Evolutionary conservation across 2,329 filamentous ascomycete genomes (phyloP).

Genomic region (Ceratocystis albifundus): DNA sequence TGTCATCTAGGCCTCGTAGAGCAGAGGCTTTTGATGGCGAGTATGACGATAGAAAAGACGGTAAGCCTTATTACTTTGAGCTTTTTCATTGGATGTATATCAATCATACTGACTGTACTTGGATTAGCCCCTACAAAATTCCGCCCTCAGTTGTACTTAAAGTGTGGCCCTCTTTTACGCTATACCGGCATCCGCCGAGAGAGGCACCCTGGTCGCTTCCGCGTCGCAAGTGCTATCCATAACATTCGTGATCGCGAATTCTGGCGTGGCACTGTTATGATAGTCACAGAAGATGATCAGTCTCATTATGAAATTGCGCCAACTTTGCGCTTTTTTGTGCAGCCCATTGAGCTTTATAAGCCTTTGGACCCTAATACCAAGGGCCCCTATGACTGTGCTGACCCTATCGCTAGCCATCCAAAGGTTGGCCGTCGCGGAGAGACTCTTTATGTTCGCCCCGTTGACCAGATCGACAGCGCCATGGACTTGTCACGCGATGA

Average conservation of each 20-base stretch:
- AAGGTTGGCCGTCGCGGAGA: slow-evolving; percentile 77
- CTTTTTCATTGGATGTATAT: not conserved
- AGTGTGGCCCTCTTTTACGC: slow-evolving; percentile 79
- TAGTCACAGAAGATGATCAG: slow-evolving; percentile 74
- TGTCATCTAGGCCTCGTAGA: slow-evolving; percentile 40
- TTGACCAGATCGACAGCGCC: slow-evolving; percentile 71
- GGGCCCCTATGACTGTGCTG: slow-evolving; percentile 68
- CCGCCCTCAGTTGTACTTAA: slow-evolving; percentile 70
- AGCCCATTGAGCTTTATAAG: slow-evolving; percentile 70
- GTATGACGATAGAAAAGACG: slow-evolving; percentile 49
- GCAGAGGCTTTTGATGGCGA: slow-evolving; percentile 56
- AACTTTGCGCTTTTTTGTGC: slow-evolving; percentile 70
- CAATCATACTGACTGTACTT: not conserved
- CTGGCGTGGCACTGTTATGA: slow-evolving; percentile 92
- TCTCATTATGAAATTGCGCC: slow-evolving; percentile 75
- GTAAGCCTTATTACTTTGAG: slow-evolving; percentile 30
- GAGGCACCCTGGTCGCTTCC: slow-evolving; percentile 33
- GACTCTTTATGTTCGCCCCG: slow-evolving; percentile 75
- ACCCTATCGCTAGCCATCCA: slow-evolving; percentile 76
- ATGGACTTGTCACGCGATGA: slow-evolving; percentile 70
- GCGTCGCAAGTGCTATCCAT: slow-evolving; percentile 21
- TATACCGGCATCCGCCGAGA: slow-evolving; percentile 75
- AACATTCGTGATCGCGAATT: slow-evolving; percentile 52
- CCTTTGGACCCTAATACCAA: slow-evolving; percentile 39
- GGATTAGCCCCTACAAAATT: slow-evolving; percentile 55